These are phyloP conservation scores for Sclerotinia subarctica DNA, from an alignment of 2,329 filamentous ascomycete species.

Conservation along the genomic window DNA sequence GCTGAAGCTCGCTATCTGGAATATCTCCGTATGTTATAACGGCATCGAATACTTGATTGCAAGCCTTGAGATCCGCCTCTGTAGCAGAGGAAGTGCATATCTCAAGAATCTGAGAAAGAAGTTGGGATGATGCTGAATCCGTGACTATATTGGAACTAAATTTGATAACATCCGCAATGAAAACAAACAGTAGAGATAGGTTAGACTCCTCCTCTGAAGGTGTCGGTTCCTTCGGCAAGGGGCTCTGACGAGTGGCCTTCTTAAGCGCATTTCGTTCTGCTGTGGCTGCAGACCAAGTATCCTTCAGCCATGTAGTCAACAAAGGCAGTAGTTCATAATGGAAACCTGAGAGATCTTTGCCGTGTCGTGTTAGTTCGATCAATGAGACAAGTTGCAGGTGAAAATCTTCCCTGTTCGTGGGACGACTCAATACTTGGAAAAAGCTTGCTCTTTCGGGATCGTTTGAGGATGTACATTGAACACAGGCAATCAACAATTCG, in stretches of 20 bases:
- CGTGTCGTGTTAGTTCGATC: slow-evolving; percentile 58
- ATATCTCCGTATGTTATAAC: slow-evolving; percentile 71
- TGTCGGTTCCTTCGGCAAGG: slow-evolving; percentile 41
- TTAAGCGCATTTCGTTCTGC: slow-evolving; percentile 55
- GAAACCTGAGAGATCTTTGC: slow-evolving; percentile 62
- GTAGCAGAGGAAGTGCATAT: slow-evolving; percentile 68
- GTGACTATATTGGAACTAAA: slow-evolving; percentile 70
- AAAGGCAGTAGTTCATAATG: slow-evolving; percentile 65
- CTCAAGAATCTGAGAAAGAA: slow-evolving; percentile 60
- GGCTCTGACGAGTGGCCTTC: slow-evolving; percentile 43
- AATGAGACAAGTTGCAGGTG: slow-evolving; percentile 63
- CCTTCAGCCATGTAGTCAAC: slow-evolving; percentile 58
- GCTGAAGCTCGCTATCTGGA: slow-evolving; percentile 58
- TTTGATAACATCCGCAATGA: slow-evolving; percentile 66
- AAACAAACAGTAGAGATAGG: slow-evolving; percentile 61
- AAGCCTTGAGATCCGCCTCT: slow-evolving; percentile 62
- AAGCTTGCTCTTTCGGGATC: slow-evolving; percentile 64
- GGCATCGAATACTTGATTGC: slow-evolving; percentile 65
- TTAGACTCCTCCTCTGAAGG: slow-evolving; percentile 56
- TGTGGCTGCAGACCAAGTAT: slow-evolving; percentile 53
- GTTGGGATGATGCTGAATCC: slow-evolving; percentile 56
- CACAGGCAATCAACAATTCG: slow-evolving; percentile 63
- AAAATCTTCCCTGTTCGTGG: slow-evolving; percentile 60
- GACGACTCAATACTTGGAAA: slow-evolving; percentile 58
- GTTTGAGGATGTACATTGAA: slow-evolving; percentile 59